Conservation (phyloP, 768 basidiomycete species). For the Ramaria rubella region DNA sequence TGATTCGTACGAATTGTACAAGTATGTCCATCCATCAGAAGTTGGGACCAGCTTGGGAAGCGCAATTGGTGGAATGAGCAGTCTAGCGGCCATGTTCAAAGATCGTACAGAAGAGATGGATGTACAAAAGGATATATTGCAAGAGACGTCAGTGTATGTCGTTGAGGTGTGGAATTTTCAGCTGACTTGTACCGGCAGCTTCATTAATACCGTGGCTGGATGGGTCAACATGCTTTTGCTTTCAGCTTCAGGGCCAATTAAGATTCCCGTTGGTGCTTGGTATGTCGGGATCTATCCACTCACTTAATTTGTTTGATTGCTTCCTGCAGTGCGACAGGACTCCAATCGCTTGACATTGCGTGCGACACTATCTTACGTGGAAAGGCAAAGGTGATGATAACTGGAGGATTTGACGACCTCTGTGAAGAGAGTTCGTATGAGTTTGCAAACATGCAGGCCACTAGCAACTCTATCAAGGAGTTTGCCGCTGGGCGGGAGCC, state of each 20-base stretch:
- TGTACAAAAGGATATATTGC: slow-evolving; percentile 96
- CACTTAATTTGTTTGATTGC: neutral
- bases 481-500: slow-evolving; percentile 99
- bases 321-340: slow-evolving; percentile 82
- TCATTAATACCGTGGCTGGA: slow-evolving; percentile 98
- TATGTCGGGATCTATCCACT: slow-evolving; percentile 30
- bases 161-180: too few relatives aligned
- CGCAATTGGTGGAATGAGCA: slow-evolving; percentile 95
- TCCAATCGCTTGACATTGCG: slow-evolving; percentile 97
- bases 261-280: slow-evolving; percentile 99
- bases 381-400: slow-evolving; percentile 99
- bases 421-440: slow-evolving; percentile 98
- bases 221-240: slow-evolving; percentile 94
- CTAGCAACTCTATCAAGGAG: slow-evolving; percentile 93
- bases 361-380: slow-evolving; percentile 89
- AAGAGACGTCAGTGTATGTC: slow-evolving; percentile 77
- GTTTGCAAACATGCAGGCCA: slow-evolving; percentile 99
- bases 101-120: slow-evolving; percentile 97
- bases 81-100: slow-evolving; percentile 95
- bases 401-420: slow-evolving; percentile 97
- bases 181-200: slow-evolving; percentile 40
- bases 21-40: slow-evolving; percentile 94
- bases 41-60: slow-evolving; percentile 92
- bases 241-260: slow-evolving; percentile 96
- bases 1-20: slow-evolving; percentile 96